phyloP scores from a whole-genome alignment of 805 yeast species.

The Kuraishia piskuri region DNA sequence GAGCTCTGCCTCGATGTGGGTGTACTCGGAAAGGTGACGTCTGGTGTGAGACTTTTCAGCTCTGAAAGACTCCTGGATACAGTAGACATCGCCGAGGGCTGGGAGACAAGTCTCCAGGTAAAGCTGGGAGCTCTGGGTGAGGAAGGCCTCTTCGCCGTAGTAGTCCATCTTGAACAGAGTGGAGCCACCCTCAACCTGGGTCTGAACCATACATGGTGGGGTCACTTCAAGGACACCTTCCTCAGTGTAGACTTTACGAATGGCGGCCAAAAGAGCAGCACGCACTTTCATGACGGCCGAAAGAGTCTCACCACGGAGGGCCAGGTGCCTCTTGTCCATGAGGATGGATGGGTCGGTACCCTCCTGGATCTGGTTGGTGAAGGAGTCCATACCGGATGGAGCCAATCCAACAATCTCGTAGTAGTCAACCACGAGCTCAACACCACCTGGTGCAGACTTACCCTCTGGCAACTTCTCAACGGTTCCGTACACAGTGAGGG shows the following conservation, averaged over 20 bases:
- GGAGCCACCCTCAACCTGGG: conserved; percentile 99
- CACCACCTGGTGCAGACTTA: conserved; percentile 95
- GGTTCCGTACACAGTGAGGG: conserved; percentile 73
- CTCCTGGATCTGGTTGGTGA: conserved; percentile 91
- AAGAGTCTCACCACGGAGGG: conserved; percentile 94
- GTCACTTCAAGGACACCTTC: conserved; percentile 84
- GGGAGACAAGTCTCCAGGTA: conserved; percentile 96
- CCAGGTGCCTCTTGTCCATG: conserved; percentile 90
- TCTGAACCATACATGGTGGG: conserved; percentile 99
- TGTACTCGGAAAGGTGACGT: conserved; percentile 94
- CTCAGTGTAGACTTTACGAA: conserved; percentile 72
- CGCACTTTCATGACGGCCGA: conserved; percentile 93
- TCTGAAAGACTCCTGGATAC: conserved; percentile 97
- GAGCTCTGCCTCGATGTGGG: conserved; percentile 94
- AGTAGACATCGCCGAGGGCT: conserved; percentile 92
- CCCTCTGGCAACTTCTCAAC: conserved; percentile 88
- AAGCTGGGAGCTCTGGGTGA: conserved; percentile 95
- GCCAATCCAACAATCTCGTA: conserved; percentile 88
- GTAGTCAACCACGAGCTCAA: conserved; percentile 86
- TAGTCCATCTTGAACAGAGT: conserved; percentile 88
- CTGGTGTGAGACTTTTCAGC: conserved; percentile 99
- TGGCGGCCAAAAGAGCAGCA: conserved; percentile 61
- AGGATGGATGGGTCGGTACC: conserved; percentile 87
- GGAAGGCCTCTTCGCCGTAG: conserved; percentile 93
- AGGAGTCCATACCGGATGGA: conserved; percentile 92